phyloP scores from a whole-genome alignment of 2,329 filamentous ascomycete genomes.

The Aspergillus spinulosporus region DNA sequence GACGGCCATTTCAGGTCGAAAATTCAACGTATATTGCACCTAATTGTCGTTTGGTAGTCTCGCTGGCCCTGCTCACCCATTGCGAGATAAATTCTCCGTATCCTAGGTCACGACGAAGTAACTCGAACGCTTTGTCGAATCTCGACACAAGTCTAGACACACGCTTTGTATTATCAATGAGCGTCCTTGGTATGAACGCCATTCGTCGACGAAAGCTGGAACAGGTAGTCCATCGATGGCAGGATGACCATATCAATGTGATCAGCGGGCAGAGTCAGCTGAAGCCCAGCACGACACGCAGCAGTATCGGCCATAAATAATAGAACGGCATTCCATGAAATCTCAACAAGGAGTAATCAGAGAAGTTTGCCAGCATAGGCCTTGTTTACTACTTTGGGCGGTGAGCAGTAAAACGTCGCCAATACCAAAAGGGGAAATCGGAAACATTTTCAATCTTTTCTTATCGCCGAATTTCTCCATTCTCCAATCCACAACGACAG shows the following conservation, averaged over 20 bases:
- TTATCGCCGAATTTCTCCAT: background rate
- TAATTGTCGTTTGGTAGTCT: too few species aligned
- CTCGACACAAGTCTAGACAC: background rate
- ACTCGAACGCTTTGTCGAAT: background rate
- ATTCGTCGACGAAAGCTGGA: background rate
- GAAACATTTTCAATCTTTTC: background rate
- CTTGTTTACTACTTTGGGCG: background rate
- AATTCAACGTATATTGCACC: too few species aligned
- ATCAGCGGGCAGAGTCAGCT: background rate
- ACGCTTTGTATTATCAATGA: background rate
- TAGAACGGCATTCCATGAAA: background rate
- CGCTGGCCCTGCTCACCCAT: too few species aligned
- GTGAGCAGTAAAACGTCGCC: conserved; percentile 5
- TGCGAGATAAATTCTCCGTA: background rate
- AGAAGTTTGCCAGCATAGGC: background rate
- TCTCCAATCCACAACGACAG: conserved; percentile 25
- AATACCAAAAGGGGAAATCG: background rate
- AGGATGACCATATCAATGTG: background rate
- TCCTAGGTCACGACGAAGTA: background rate
- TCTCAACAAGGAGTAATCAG: background rate
- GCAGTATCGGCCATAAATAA: background rate
- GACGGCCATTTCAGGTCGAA: too few species aligned
- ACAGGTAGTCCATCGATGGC: background rate
- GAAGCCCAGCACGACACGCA: background rate
- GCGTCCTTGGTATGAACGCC: background rate